A percentile compares a stretch with the other conserved stretches of the same genome.
phyloP scores from a whole-genome alignment of 108 stramenopile genomes.

The Fragilariopsis cylindrus region DNA sequence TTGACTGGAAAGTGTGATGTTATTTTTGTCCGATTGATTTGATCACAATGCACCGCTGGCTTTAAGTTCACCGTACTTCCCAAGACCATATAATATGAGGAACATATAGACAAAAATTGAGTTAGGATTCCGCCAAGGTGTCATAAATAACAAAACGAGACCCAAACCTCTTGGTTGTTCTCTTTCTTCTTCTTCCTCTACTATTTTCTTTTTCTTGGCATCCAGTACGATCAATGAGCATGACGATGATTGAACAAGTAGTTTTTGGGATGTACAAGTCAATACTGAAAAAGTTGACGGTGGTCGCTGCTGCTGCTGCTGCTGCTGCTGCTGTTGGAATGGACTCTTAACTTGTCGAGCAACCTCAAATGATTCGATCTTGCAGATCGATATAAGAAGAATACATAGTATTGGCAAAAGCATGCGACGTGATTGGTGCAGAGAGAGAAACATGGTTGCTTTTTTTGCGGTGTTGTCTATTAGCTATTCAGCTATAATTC shows the following conservation, averaged over 20 bases:
- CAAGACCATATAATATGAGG: conserved; percentile 39
- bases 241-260: background rate
- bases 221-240: background rate
- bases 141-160: conserved; percentile 42
- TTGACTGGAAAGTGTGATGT: too few species aligned
- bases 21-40: too few species aligned
- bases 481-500: too few species aligned
- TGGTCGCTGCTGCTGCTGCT: background rate
- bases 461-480: too few species aligned
- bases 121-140: conserved; percentile 65
- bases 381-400: background rate
- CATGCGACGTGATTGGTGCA: background rate
- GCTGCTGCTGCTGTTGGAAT: background rate
- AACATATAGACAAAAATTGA: conserved; percentile 60
- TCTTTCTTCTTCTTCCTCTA: conserved; percentile 5
- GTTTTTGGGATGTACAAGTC: too few species aligned
- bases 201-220: conserved; percentile 12
- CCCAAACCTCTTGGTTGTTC: conserved; percentile 2
- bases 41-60: too few species aligned
- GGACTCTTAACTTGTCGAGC: background rate
- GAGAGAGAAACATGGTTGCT: background rate
- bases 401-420: background rate
- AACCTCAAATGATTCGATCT: conserved; percentile 4
- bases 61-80: conserved; percentile 31
- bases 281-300: too few species aligned